Conservation (phyloP, 495 filamentous ascomycete genomes). For the Aspergillus baeticus region DNA sequence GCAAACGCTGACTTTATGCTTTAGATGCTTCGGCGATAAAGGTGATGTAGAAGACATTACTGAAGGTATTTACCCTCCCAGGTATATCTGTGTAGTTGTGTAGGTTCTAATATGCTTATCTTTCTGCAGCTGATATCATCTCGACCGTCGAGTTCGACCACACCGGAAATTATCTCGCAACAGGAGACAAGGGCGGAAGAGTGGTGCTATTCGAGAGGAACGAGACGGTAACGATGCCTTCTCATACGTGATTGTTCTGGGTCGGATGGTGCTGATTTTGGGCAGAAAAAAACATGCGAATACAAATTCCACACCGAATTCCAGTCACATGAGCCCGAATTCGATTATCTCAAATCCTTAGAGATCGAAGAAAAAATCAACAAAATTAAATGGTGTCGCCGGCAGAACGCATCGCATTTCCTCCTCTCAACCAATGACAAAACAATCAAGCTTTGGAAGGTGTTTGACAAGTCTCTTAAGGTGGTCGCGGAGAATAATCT, state of each 20-base stretch:
- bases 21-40: conserved; percentile 98
- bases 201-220: conserved; percentile 98
- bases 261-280: conserved; percentile 18
- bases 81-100: too few relatives aligned
- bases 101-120: conserved; percentile 3
- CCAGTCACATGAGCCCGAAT: conserved; percentile 98
- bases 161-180: conserved; percentile 96
- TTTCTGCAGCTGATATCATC: conserved; percentile 85
- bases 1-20: conserved; percentile 10
- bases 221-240: conserved; percentile 66
- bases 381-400: conserved; percentile 99
- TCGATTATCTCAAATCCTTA: conserved; percentile 97
- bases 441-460: conserved; percentile 99
- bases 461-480: conserved; percentile 98
- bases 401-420: conserved; percentile 98
- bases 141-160: conserved; percentile 99
- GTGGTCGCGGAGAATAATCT: conserved; percentile 99
- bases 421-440: conserved; percentile 99
- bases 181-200: conserved; percentile 94
- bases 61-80: conserved; percentile 95
- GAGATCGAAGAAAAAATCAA: conserved; percentile 99
- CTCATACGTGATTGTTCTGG: conserved; percentile 5
- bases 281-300: conserved; percentile 99
- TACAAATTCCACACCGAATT: conserved; percentile 99
- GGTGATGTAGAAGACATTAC: conserved; percentile 99